phyloP scores from a whole-genome alignment of 352 stramenopile species.

The Globisporangium iwayamae region DNA sequence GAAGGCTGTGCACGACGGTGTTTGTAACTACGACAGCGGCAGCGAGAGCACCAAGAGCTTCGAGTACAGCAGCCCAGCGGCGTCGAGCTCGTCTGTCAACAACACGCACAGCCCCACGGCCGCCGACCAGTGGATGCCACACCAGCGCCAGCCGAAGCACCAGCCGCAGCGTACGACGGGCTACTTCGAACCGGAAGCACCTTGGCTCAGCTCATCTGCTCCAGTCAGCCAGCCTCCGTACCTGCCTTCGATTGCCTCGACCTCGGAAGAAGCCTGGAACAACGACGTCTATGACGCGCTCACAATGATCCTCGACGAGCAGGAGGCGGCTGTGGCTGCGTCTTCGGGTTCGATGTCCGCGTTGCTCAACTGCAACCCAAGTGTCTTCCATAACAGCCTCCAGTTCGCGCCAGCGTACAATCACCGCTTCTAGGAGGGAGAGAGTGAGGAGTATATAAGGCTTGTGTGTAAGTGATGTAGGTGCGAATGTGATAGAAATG shows the following conservation, averaged over 20 bases:
- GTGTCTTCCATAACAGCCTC: constrained; percentile 11
- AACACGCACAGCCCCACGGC: constrained; percentile 4
- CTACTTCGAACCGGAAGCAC: constrained; percentile 6
- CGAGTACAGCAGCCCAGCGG: too few relatives aligned
- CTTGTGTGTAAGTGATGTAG: not conserved
- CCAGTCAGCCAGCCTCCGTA: not conserved
- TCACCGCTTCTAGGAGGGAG: not conserved
- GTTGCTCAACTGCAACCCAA: constrained; percentile 9
- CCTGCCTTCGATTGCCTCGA: not conserved
- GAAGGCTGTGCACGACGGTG: not conserved
- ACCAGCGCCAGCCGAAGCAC: not conserved
- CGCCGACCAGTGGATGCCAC: constrained; percentile 6
- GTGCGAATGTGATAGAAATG: not conserved
- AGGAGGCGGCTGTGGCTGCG: not conserved
- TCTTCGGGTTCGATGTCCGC: not conserved
- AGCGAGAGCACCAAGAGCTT: not conserved
- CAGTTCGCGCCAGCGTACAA: constrained; percentile 4
- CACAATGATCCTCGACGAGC: constrained; percentile 8
- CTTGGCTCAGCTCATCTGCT: not conserved
- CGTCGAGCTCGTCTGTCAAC: too few relatives aligned
- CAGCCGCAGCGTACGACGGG: not conserved
- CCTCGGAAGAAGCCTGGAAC: constrained; percentile 7
- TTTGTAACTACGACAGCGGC: not conserved
- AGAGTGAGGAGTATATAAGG: too few relatives aligned
- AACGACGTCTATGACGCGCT: constrained; percentile 11